These are phyloP conservation scores for Eutypella sp. DNA, from an alignment of 2,329 filamentous ascomycete genomes.

Conservation along the genomic window DNA sequence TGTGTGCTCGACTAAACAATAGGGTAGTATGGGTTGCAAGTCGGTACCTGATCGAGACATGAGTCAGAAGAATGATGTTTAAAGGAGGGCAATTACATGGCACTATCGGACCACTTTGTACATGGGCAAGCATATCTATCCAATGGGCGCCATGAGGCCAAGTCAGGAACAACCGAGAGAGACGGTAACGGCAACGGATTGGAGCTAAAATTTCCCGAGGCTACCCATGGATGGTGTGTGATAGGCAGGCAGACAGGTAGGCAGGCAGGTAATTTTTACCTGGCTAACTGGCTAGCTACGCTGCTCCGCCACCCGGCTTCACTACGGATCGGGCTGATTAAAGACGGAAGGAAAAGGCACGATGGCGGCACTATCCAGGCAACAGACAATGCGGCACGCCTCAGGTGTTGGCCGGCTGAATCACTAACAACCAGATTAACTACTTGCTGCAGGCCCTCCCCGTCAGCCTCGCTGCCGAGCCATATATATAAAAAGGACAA, in stretches of 20 bases:
- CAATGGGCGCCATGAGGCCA: background rate
- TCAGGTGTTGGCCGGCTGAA: background rate
- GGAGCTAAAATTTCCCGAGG: background rate
- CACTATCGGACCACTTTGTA: too few species aligned
- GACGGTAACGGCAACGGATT: background rate
- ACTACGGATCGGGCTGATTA: background rate
- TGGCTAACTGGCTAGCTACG: too few species aligned
- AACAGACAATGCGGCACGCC: too few species aligned
- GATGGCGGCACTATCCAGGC: too few species aligned
- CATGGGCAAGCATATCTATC: background rate
- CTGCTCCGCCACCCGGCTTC: background rate
- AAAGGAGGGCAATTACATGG: background rate
- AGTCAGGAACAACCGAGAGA: background rate
- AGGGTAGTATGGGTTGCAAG: too few species aligned
- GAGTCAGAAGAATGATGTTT: background rate
- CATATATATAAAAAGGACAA: background rate
- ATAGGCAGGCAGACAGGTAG: too few species aligned
- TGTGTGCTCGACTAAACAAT: too few species aligned
- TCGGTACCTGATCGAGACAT: background rate
- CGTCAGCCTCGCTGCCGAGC: background rate
- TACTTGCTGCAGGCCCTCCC: background rate
- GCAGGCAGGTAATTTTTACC: too few species aligned
- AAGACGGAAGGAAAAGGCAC: background rate
- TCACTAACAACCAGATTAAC: background rate
- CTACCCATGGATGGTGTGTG: too few species aligned